phyloP scores from a whole-genome alignment of 2,329 filamentous ascomycete species.

The Fusarium phyllophilum region DNA sequence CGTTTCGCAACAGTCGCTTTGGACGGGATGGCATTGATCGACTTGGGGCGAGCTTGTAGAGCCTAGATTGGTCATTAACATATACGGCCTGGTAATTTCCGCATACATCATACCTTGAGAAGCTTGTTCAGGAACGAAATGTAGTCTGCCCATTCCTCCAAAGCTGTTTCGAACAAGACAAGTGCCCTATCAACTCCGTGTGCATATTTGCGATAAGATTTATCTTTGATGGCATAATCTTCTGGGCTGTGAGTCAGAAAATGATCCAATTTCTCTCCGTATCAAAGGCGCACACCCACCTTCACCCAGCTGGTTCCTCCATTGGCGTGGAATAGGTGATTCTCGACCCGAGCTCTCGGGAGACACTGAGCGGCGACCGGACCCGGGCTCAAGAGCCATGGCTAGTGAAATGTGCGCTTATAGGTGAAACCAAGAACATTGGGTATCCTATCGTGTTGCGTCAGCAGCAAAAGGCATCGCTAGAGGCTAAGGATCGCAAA shows the following conservation, averaged over 20 bases:
- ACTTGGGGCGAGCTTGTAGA: constrained; percentile 84
- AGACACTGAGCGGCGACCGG: constrained; percentile 70
- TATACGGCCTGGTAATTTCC: too few species aligned
- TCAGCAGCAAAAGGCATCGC: constrained; percentile 31
- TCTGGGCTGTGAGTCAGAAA: constrained; percentile 53
- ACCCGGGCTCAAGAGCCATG: constrained; percentile 73
- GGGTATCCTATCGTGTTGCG: constrained; percentile 20
- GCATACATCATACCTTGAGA: constrained; percentile 72
- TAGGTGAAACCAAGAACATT: constrained; percentile 37
- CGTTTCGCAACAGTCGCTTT: constrained; percentile 88
- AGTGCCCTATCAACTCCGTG: constrained; percentile 87
- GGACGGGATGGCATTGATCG: constrained; percentile 78
- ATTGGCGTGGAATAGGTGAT: constrained; percentile 78
- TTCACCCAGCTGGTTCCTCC: constrained; percentile 80
- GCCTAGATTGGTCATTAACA: constrained; percentile 63
- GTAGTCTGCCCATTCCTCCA: constrained; percentile 99
- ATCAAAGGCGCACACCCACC: constrained; percentile 62
- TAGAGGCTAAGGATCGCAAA: constrained; percentile 7
- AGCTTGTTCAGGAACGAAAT: constrained; percentile 95
- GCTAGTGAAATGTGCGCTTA: constrained; percentile 43
- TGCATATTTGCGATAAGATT: constrained; percentile 87
- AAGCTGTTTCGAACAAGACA: constrained; percentile 87
- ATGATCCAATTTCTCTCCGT: neutral
- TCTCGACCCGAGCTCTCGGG: constrained; percentile 86
- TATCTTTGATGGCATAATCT: constrained; percentile 68